phyloP scores from a whole-genome alignment of 2,329 filamentous ascomycete genomes.

The Xylaria arbuscula region DNA sequence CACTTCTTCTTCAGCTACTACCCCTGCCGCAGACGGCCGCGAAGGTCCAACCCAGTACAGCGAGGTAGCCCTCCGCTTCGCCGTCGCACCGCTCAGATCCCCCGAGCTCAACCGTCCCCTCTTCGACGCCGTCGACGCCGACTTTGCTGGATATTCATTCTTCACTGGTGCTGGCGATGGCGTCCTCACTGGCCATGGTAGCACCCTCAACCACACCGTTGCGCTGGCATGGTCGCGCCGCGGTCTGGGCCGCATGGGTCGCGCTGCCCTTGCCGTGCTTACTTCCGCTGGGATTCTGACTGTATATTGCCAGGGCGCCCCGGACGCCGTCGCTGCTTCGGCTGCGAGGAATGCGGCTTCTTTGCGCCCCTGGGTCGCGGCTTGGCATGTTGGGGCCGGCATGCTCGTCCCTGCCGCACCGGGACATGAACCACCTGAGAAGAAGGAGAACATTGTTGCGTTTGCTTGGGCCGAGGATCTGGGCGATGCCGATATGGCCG shows the following conservation, averaged over 20 bases:
- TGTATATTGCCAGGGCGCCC: constrained; percentile 62
- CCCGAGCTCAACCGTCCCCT: constrained; percentile 48
- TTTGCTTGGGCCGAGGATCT: constrained; percentile 65
- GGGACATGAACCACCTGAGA: constrained; percentile 46
- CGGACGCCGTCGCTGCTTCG: constrained; percentile 42
- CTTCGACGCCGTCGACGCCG: constrained; percentile 44
- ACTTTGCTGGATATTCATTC: constrained; percentile 48
- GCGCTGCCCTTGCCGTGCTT: constrained; percentile 63
- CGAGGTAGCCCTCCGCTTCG: constrained; percentile 49
- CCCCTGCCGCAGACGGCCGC: constrained; percentile 24
- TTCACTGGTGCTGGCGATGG: constrained; percentile 59
- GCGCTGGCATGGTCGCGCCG: constrained; percentile 67
- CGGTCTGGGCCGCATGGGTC: constrained; percentile 65
- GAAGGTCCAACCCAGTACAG: constrained; percentile 47
- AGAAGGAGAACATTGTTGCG: constrained; percentile 56
- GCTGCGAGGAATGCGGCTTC: constrained; percentile 54
- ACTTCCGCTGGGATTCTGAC: constrained; percentile 62
- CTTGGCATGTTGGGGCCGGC: constrained; percentile 67
- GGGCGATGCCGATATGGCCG: constrained; percentile 26
- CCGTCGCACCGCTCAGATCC: constrained; percentile 44
- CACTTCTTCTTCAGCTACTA: not conserved
- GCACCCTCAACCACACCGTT: constrained; percentile 66
- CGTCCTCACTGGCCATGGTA: constrained; percentile 60
- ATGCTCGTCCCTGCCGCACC: constrained; percentile 60
- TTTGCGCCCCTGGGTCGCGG: constrained; percentile 60